Base-by-base conservation (phyloP, 2,329 filamentous ascomycete species). In the Emericellopsis atlantica region DNA sequence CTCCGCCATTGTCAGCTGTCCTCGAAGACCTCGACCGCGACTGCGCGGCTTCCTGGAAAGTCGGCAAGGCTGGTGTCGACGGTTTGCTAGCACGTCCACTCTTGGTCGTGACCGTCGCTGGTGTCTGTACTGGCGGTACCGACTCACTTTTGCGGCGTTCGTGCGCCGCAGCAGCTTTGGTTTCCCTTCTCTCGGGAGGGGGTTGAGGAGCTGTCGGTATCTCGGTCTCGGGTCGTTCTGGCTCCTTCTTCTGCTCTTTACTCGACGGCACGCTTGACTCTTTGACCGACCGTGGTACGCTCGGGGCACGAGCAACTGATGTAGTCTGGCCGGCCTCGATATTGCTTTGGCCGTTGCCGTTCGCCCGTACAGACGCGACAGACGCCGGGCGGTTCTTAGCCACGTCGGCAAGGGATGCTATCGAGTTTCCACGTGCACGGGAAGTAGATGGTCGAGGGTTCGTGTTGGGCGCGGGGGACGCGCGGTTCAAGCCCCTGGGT, bases 341-440 rank as follows among this genome's bases (percentile, higher is more conserved):
- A 12, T 29, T 29, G 26, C 26, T 12, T 12, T 29, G 26, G 9
- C 26, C 26, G 26, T 29, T 29, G 26, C 26, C 26, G 26, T 29
- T 29, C 6, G 26, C 26, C 12, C 26, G 26, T 9, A 7, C 12
- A 12, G 26, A 12, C 12, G 74, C 66, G 2, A 76, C 74, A 2
- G 80, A 77, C 5, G 71, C 60, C 2, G 79, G 74, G 31, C 75
- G 67, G 45, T 68, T 61, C 42, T 70, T 69, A 41, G 61, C 54
- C 46, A 67, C 70, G 44, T 84, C 78, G 29, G 64, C 64, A 40
- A 60, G 64, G n/a, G 74, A 72, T 43, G 77, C 74, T 41, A 76
- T 72, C 14, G 84, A 85, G 53, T 83, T 89, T 54, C 88, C 85
- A 52, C 87, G 79, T 32, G 78, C 76, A 49, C 86, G 77, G 6